These are phyloP conservation scores for Cyclotella cryptica DNA, from an alignment of 108 stramenopile genomes.

Conservation along the genomic window DNA sequence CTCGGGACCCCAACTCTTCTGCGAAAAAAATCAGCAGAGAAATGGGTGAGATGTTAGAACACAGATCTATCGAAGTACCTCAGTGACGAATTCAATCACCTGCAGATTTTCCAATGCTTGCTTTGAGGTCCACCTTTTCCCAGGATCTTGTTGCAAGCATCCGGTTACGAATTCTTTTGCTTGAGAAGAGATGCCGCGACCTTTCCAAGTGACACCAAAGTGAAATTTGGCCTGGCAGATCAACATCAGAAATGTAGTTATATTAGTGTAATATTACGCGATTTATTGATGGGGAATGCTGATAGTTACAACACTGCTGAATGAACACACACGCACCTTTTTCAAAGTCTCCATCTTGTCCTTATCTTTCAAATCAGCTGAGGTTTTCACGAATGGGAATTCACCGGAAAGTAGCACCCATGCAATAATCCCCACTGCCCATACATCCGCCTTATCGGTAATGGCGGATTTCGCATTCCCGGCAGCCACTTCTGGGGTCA, in stretches of 20 bases:
- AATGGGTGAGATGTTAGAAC: background rate
- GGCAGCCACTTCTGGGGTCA: slow-evolving; percentile 52
- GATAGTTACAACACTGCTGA: background rate
- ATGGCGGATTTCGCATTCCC: slow-evolving; percentile 18
- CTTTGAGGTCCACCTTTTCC: slow-evolving; percentile 59
- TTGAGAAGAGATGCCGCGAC: slow-evolving; percentile 43
- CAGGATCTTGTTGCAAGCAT: slow-evolving; percentile 58
- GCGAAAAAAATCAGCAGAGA: background rate
- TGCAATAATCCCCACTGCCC: slow-evolving; percentile 85
- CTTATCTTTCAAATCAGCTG: slow-evolving; percentile 51
- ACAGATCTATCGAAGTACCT: background rate
- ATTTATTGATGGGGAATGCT: background rate
- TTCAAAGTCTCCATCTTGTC: slow-evolving; percentile 43
- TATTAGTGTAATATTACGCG: background rate
- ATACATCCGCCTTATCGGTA: slow-evolving; percentile 81
- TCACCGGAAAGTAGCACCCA: slow-evolving; percentile 81
- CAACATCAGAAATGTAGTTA: background rate
- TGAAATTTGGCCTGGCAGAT: slow-evolving; percentile 40
- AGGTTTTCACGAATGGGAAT: slow-evolving; percentile 56
- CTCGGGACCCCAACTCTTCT: slow-evolving; percentile 51
- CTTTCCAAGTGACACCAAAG: slow-evolving; percentile 61
- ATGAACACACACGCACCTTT: slow-evolving; percentile 26
- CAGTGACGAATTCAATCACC: background rate
- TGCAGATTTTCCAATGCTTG: slow-evolving; percentile 55
- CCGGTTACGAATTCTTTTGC: slow-evolving; percentile 51